phyloP scores from a whole-genome alignment of 129 eudicot species.

The Smallanthus sonchifolius region DNA sequence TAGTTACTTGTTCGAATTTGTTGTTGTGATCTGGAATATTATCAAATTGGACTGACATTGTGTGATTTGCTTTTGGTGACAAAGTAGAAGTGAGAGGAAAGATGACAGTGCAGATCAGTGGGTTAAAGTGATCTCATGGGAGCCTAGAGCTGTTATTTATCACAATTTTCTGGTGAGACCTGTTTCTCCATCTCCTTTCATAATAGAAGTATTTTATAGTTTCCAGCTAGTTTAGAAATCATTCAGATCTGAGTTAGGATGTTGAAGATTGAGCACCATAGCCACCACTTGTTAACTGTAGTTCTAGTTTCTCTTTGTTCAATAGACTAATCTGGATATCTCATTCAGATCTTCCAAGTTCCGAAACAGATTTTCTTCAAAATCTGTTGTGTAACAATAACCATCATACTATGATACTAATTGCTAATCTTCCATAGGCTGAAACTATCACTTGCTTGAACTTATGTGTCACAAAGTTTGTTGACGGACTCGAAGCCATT shows the following conservation, averaged over 20 bases:
- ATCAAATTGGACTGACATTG: conserved; percentile 4
- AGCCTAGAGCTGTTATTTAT: conserved; percentile 78
- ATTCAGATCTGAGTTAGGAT: background rate
- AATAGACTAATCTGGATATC: background rate
- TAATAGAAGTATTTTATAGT: background rate
- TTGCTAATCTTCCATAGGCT: background rate
- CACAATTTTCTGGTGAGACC: conserved; percentile 70
- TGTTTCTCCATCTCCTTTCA: background rate
- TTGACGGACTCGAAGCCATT: background rate
- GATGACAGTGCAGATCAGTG: conserved; percentile 72
- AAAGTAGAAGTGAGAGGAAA: conserved; percentile 32
- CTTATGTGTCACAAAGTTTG: background rate
- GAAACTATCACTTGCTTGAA: background rate
- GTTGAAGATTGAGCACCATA: background rate
- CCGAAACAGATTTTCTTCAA: background rate
- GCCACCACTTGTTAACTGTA: background rate
- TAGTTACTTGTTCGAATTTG: background rate
- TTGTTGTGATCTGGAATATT: conserved; percentile 17
- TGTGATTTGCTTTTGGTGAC: conserved; percentile 4
- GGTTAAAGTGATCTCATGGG: conserved; percentile 95
- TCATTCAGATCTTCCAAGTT: background rate
- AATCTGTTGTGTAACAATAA: background rate
- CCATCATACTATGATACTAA: background rate
- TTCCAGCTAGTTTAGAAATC: background rate
- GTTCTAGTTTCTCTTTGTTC: background rate